Percentiles rank a stretch among this genome's conserved stretches.
phyloP scores from a whole-genome alignment of 805 yeast genomes.

The Saccharomycopsis olivae region DNA sequence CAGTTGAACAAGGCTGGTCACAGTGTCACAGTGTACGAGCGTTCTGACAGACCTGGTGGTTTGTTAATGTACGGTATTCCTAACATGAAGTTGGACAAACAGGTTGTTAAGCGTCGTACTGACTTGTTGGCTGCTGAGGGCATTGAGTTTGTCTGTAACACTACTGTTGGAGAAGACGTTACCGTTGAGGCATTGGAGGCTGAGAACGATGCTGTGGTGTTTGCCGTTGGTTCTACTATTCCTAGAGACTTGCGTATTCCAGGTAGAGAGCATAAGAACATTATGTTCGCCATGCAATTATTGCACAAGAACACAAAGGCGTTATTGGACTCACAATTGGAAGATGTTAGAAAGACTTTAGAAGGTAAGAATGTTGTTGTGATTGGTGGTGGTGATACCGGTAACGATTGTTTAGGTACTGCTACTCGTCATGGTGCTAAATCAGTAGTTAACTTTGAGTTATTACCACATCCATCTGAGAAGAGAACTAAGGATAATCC shows the following conservation, averaged over 20 bases:
- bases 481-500: slow-evolving; percentile 90
- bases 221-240: slow-evolving; percentile 92
- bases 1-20: slow-evolving; percentile 97
- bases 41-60: slow-evolving; percentile 95
- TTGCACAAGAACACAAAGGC: slow-evolving; percentile 85
- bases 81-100: slow-evolving; percentile 94
- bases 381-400: slow-evolving; percentile 99
- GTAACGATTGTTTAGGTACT: slow-evolving; percentile 98
- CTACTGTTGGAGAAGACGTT: slow-evolving; percentile 78
- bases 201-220: slow-evolving; percentile 70
- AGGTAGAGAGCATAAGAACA: slow-evolving; percentile 83
- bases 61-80: slow-evolving; percentile 98
- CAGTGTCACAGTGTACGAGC: slow-evolving; percentile 80
- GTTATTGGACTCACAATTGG: slow-evolving; percentile 69
- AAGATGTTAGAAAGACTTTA: slow-evolving; percentile 57
- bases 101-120: slow-evolving; percentile 85
- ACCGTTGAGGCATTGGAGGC: slow-evolving; percentile 57
- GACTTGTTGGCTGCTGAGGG: slow-evolving; percentile 90
- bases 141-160: slow-evolving; percentile 60
- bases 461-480: slow-evolving; percentile 84
- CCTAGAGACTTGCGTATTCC: slow-evolving; percentile 93
- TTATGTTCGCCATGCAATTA: slow-evolving; percentile 91
- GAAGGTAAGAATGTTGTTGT: slow-evolving; percentile 88
- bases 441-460: slow-evolving; percentile 87
- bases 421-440: slow-evolving; percentile 95